Evolutionary conservation across 2,329 filamentous ascomycete genomes (phyloP).

Genomic region (Phoma herbarum): DNA sequence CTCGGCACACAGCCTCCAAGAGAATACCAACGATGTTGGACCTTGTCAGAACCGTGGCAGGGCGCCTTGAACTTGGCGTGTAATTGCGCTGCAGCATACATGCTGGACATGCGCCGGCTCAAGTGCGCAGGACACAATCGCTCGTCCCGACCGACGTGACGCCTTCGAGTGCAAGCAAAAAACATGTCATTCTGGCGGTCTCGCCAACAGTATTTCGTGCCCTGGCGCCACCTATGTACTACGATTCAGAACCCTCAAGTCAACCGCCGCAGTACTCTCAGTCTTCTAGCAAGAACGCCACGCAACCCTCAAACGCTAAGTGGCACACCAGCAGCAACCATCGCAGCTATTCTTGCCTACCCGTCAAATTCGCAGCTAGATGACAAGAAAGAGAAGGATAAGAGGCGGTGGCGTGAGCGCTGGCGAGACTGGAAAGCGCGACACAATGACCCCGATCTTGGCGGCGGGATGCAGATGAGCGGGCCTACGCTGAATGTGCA

Average conservation of each 20-base stretch:
- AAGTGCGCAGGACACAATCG: not conserved
- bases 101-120: not conserved
- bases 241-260: conserved; percentile 7
- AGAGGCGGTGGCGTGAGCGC: conserved; percentile 7
- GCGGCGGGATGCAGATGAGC: not conserved
- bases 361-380: not conserved
- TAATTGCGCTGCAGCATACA: not conserved
- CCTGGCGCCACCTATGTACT: not conserved
- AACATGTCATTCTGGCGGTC: no score
- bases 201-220: not conserved
- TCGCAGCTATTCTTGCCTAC: conserved; percentile 10
- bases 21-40: not conserved
- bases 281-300: not conserved
- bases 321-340: conserved; percentile 4
- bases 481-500: conserved; percentile 7
- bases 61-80: not conserved
- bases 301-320: not conserved
- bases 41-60: not conserved
- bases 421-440: conserved; percentile 11
- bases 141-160: not conserved
- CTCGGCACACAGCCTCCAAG: not conserved
- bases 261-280: conserved; percentile 5
- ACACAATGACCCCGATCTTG: not conserved
- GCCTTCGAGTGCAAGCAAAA: not conserved
- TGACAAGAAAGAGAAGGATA: conserved; percentile 1